Conservation (phyloP, 208 protist genomes). For the Borovskyia barvae region DNA sequence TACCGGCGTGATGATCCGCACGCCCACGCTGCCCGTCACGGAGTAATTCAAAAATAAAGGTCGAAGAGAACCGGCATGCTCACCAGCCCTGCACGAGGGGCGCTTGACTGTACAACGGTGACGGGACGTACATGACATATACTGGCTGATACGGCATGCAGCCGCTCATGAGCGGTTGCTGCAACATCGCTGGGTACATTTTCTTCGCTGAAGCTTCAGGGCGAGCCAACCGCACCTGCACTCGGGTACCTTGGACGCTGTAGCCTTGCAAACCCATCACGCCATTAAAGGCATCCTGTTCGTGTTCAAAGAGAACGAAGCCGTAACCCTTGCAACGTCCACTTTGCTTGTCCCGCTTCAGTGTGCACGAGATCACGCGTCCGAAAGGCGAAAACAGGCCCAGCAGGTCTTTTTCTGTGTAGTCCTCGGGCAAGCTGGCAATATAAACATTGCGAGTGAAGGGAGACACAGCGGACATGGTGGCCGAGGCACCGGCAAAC, state of each 20-base stretch:
- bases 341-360: constrained; percentile 67
- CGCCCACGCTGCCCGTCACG: too few relatives aligned
- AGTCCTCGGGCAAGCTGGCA: constrained; percentile 72
- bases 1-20: too few relatives aligned
- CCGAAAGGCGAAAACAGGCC: constrained; percentile 73
- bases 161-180: constrained; percentile 44
- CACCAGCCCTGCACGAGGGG: constrained; percentile 18
- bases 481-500: too few relatives aligned
- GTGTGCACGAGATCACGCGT: constrained; percentile 55
- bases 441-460: constrained; percentile 88
- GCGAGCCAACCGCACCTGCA: constrained; percentile 82
- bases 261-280: constrained; percentile 69
- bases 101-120: constrained; percentile 29
- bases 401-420: constrained; percentile 65
- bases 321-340: constrained; percentile 82
- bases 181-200: constrained; percentile 57
- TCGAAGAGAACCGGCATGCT: not conserved
- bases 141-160: constrained; percentile 45
- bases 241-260: constrained; percentile 54
- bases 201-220: constrained; percentile 77
- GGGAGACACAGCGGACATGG: constrained; percentile 50
- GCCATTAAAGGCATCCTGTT: constrained; percentile 51
- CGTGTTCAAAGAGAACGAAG: constrained; percentile 79
- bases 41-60: not conserved
- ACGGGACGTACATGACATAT: constrained; percentile 44